Percentiles rank a stretch among this genome's conserved stretches.
These are phyloP conservation scores for Wallacemonas sp. DNA, from an alignment of 208 protist species.

Conservation along the genomic window DNA sequence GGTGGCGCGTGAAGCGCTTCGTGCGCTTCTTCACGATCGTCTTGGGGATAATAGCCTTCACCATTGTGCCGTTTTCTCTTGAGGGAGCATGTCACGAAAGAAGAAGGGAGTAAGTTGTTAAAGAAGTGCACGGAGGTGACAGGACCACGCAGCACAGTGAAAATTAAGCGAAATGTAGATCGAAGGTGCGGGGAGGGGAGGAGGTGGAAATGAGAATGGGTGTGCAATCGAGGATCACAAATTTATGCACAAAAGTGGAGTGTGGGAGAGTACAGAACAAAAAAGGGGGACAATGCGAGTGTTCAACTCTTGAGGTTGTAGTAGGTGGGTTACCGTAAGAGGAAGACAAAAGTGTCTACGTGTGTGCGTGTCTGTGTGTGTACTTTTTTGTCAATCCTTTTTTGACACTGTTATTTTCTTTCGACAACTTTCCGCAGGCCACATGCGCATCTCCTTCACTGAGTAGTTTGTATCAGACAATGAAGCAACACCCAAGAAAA, in stretches of 20 bases:
- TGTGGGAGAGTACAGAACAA: no score
- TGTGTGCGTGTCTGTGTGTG: slow-evolving; percentile 7
- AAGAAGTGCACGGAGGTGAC: not conserved
- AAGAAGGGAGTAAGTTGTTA: slow-evolving; percentile 18
- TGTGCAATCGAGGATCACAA: no score
- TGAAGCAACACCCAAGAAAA: no score
- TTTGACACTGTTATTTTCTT: no score
- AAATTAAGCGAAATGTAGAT: no score
- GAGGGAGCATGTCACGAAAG: slow-evolving; percentile 15
- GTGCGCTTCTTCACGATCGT: slow-evolving; percentile 98
- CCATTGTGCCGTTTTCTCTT: slow-evolving; percentile 64
- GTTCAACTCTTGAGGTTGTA: not conserved
- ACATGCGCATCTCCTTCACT: no score
- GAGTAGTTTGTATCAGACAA: no score
- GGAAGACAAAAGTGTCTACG: not conserved
- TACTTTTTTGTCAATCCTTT: no score
- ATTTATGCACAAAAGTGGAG: no score
- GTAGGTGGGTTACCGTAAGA: not conserved
- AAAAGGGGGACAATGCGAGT: not conserved
- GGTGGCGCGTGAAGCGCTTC: slow-evolving; percentile 96
- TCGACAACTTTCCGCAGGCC: no score
- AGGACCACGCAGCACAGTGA: not conserved
- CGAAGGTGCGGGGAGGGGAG: no score
- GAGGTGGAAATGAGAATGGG: no score
- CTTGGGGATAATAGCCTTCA: slow-evolving; percentile 91